These are phyloP conservation scores for Euphorbia tirucalli DNA, from an alignment of 345 rosid species.

Conservation along the genomic window DNA sequence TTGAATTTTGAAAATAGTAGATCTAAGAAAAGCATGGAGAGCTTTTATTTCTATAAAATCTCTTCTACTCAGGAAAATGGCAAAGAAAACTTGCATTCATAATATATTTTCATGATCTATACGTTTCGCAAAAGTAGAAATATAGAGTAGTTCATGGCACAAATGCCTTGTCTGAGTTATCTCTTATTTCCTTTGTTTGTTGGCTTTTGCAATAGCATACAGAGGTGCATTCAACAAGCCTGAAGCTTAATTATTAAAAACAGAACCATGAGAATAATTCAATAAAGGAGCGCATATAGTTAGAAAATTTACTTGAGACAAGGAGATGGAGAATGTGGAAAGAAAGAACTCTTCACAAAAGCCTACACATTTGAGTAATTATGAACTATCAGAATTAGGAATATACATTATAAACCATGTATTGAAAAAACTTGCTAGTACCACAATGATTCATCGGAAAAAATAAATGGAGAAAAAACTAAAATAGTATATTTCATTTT, in stretches of 20 bases:
- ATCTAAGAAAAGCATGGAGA: background rate
- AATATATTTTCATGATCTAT: background rate
- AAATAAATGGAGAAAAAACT: background rate
- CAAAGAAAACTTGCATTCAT: background rate
- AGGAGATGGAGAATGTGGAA: constrained; percentile 83
- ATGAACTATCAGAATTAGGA: constrained; percentile 7
- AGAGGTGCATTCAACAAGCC: background rate
- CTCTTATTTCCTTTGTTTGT: background rate
- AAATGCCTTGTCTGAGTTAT: background rate
- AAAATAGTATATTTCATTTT: background rate
- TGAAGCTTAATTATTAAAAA: background rate
- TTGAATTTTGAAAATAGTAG: background rate
- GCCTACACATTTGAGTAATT: constrained; percentile 41
- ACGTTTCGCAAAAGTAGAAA: background rate
- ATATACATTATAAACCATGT: background rate
- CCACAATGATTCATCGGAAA: background rate
- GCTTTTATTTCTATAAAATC: background rate
- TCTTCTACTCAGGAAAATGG: background rate
- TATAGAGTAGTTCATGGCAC: background rate
- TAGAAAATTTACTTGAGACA: constrained; percentile 61
- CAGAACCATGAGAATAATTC: background rate
- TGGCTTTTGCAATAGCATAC: background rate
- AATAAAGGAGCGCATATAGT: background rate
- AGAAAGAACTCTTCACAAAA: constrained; percentile 65
- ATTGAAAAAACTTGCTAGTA: background rate